Conservation (phyloP, 116 monocot species). For the Phalaenopsis hybrid region DNA sequence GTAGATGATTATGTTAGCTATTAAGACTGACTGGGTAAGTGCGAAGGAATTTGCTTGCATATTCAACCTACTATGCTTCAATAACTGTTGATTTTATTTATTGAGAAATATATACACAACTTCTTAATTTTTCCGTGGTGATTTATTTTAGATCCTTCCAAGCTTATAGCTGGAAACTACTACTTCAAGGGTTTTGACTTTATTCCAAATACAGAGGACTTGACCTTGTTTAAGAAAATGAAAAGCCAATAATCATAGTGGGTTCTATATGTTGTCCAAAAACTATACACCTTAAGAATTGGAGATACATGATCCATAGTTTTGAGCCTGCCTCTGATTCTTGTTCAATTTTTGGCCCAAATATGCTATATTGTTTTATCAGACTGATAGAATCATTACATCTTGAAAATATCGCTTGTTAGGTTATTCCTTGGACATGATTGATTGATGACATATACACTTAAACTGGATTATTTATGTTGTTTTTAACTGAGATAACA, state of each 20-base stretch:
- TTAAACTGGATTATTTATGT: not conserved
- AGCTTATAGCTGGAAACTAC: not conserved
- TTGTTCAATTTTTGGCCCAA: not conserved
- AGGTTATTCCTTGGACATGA: not conserved
- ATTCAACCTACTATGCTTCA: not conserved
- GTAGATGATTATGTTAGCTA: not conserved
- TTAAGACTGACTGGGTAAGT: not conserved
- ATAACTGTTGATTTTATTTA: not conserved
- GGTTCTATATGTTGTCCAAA: not conserved
- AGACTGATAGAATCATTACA: not conserved
- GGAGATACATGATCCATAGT: not conserved
- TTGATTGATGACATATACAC: not conserved
- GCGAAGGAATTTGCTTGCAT: not conserved
- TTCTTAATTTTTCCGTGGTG: not conserved
- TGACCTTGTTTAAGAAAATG: not conserved
- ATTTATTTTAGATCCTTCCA: not conserved
- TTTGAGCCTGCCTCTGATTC: not conserved
- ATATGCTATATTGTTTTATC: not conserved
- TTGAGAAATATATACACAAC: too few relatives aligned
- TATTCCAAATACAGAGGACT: not conserved
- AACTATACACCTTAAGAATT: not conserved
- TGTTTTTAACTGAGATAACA: not conserved
- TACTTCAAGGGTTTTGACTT: not conserved
- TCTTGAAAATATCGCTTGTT: not conserved
- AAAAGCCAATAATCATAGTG: not conserved